Base-by-base conservation (phyloP, 257 asterid species). In the Coffea canephora region DNA sequence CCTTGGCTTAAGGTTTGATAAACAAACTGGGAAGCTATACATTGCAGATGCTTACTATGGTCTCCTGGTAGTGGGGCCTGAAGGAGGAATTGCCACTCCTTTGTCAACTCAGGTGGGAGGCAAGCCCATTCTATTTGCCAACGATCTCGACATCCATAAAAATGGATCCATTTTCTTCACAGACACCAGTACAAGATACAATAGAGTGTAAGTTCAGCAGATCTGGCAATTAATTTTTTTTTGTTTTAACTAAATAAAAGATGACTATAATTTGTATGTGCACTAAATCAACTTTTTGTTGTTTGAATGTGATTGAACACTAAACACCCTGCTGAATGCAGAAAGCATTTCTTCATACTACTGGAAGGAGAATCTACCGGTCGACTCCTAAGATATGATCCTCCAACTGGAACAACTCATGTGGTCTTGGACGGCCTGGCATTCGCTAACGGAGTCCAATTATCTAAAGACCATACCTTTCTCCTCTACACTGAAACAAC, bases 131-230 rank as follows among this genome's bases (percentile, higher is more conserved):
- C 94, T 92, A n/a, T 93, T 95, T 18, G 98, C 98, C 1, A 95
- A 95, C 78, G 99, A 95, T 79, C 98, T 95, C 36, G 98, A 93
- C 62, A 87, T 95, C 72, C 98, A 90, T 78, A 41, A 77, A 2
- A 95, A 95, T 78, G 98, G 98, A 14, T 95, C 99, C 76, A 87
- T 93, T 77, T 95, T 91, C 89, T 95, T 95, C 94, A 93, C 99
- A 0, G 98, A 95, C 76, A 91, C 98, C 13, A 95, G 99, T 93
- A 87, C 79, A 57, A 88, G 84, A 84, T 91, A 92, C 87, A 88
- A 95, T 45, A 86, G 97, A 78, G 93, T 82, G 98, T 94, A 82
- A 86, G 96, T 87, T 73, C 59, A 55, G 43, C 43, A 39, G 43
- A 39, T 39, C 43, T 0, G 0, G 43, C 43, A 31, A 31, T 31